Conservation (phyloP, 2,329 filamentous ascomycete species). For the Cladophialophora carrionii region DNA sequence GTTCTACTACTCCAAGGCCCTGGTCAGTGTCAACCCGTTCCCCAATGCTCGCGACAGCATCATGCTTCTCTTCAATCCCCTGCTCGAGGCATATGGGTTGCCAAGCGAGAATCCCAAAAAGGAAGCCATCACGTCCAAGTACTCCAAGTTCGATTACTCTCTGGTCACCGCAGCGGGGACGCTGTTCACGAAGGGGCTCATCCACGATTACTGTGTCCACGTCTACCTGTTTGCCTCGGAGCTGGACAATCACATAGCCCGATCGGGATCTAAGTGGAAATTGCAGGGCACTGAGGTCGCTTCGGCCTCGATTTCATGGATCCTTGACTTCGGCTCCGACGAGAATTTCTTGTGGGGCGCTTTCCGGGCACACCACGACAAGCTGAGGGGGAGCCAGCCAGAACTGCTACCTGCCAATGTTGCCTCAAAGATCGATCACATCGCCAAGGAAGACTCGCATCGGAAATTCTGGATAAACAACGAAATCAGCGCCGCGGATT, state of each 20-base stretch:
- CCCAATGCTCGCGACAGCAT: constrained; percentile 61
- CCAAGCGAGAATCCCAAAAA: constrained; percentile 34
- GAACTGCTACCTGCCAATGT: constrained; percentile 3
- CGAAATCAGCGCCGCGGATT: constrained; percentile 13
- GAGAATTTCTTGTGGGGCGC: constrained; percentile 43
- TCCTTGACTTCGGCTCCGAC: constrained; percentile 59
- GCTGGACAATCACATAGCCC: constrained; percentile 54
- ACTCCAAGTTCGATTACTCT: constrained; percentile 48
- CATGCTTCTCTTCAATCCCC: constrained; percentile 58
- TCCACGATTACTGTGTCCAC: constrained; percentile 47
- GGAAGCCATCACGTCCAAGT: constrained; percentile 39
- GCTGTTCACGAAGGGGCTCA: constrained; percentile 47
- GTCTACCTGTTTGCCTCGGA: constrained; percentile 49
- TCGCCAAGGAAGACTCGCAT: constrained; percentile 25
- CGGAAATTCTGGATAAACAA: constrained; percentile 36
- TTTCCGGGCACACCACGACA: constrained; percentile 29
- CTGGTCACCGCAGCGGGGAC: constrained; percentile 60
- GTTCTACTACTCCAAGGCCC: constrained; percentile 62
- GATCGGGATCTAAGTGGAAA: constrained; percentile 54
- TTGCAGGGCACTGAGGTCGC: constrained; percentile 60
- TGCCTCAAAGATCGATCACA: constrained; percentile 19
- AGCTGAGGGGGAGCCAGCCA: constrained; percentile 17
- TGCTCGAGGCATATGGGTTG: constrained; percentile 43
- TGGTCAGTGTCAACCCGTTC: constrained; percentile 61
- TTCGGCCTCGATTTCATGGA: constrained; percentile 58